These are phyloP conservation scores for Oryza brachyantha DNA, from an alignment of 176 grass and related monocot genomes.

Conservation along the genomic window DNA sequence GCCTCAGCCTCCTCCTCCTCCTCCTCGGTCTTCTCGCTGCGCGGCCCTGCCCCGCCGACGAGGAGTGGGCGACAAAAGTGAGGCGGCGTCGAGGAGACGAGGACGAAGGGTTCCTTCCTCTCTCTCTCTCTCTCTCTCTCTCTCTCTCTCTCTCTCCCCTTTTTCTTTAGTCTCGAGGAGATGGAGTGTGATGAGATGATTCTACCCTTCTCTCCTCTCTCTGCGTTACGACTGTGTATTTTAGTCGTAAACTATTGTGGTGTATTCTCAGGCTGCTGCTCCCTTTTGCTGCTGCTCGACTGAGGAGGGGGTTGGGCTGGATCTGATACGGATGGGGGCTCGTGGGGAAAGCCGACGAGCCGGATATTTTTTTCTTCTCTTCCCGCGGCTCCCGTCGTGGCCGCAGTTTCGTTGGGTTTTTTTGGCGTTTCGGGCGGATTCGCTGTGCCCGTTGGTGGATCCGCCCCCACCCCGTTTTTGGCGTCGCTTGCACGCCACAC, in stretches of 20 bases:
- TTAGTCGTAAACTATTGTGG: background rate
- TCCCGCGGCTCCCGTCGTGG: background rate
- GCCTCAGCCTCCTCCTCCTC: background rate
- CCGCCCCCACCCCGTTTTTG: slow-evolving; percentile 20
- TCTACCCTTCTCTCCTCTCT: background rate
- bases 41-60: background rate
- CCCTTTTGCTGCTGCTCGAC: background rate
- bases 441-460: slow-evolving; percentile 1
- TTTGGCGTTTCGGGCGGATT: background rate
- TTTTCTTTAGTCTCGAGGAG: background rate
- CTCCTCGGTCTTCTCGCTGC: background rate
- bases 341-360: slow-evolving; percentile 22
- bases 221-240: background rate
- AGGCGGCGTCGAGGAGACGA: no score
- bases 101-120: slow-evolving; percentile 1
- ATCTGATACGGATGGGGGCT: background rate
- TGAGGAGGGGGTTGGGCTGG: background rate
- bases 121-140: background rate
- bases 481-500: slow-evolving; percentile 42
- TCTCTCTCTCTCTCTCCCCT: background rate
- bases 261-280: background rate
- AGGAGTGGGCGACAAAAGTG: slow-evolving; percentile 15
- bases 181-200: slow-evolving; percentile 26
- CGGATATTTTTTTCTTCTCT: slow-evolving; percentile 3
- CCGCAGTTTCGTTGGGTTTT: background rate